Evolutionary conservation across 495 filamentous ascomycete genomes (phyloP).

Genomic region (Hypoxylon rickii): DNA sequence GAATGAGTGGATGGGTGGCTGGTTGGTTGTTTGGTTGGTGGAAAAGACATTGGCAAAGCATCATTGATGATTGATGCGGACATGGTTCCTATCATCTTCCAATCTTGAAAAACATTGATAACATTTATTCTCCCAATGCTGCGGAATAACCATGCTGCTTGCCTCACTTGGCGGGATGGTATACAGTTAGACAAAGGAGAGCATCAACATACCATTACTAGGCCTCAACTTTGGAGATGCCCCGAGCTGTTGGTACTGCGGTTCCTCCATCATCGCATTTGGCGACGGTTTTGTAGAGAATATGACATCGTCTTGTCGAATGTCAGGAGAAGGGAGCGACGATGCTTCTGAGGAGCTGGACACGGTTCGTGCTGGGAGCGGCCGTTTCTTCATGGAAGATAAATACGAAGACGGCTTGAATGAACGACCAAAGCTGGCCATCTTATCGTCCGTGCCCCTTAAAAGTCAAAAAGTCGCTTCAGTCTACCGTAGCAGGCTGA

Average conservation of each 20-base stretch:
- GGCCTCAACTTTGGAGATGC: constrained; percentile 23
- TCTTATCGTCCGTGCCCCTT: constrained; percentile 24
- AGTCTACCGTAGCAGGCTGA: constrained; percentile 4
- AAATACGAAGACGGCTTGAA: constrained; percentile 46
- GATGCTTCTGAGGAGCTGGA: constrained; percentile 46
- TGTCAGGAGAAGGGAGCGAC: constrained; percentile 34
- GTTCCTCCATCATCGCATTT: constrained; percentile 19
- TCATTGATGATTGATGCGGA: no score
- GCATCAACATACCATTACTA: constrained; percentile 27
- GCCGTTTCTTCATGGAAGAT: constrained; percentile 40
- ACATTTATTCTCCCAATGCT: no score
- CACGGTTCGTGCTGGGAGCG: constrained; percentile 36
- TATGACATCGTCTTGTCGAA: constrained; percentile 34
- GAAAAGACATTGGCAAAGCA: no score
- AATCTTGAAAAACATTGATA: no score
- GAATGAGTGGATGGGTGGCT: no score
- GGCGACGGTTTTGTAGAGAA: constrained; percentile 38
- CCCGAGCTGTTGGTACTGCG: constrained; percentile 12
- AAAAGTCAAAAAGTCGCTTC: constrained; percentile 3
- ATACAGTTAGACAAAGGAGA: background rate
- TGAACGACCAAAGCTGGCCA: constrained; percentile 44
- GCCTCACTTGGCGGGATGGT: no score
- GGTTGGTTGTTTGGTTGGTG: no score
- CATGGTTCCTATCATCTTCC: no score
- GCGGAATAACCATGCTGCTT: no score